Conservation (phyloP, 2,329 filamentous ascomycete species). For the Diplodia seriata region DNA sequence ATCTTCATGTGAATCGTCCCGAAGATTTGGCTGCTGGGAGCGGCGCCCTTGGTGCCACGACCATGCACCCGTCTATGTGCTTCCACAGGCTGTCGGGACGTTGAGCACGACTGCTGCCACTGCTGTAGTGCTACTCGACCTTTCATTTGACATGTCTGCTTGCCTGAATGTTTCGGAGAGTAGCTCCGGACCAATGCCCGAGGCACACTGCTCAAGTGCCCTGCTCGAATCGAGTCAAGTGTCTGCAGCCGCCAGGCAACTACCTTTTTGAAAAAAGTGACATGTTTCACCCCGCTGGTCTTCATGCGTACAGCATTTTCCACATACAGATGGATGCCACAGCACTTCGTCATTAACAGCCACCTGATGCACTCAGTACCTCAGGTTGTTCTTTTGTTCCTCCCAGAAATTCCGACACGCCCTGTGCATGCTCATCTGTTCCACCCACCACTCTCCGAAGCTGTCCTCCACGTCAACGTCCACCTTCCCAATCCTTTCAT, state of each 20-base stretch:
- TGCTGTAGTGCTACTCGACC: constrained; percentile 5
- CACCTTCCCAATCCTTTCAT: constrained; percentile 79
- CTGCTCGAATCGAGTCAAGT: constrained; percentile 2
- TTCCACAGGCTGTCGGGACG: background rate
- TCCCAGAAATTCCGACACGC: constrained; percentile 87
- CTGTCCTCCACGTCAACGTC: constrained; percentile 83
- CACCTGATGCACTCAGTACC: constrained; percentile 39
- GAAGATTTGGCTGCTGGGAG: constrained; percentile 7
- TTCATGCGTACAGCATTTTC: constrained; percentile 11
- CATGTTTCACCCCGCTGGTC: background rate
- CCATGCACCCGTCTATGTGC: background rate
- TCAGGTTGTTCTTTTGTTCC: constrained; percentile 72
- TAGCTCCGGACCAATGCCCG: background rate
- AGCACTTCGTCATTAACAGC: background rate
- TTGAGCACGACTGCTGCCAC: constrained; percentile 14
- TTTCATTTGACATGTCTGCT: constrained; percentile 11
- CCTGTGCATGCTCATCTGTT: constrained; percentile 72
- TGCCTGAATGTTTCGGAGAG: background rate
- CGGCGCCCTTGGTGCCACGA: constrained; percentile 8
- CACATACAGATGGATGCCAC: constrained; percentile 4
- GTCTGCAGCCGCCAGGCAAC: background rate
- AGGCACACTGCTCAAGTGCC: background rate
- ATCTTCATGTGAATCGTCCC: constrained; percentile 25
- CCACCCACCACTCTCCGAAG: constrained; percentile 96
- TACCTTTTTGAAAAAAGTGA: background rate